Percentiles rank a stretch among this genome's conserved stretches.
Evolutionary conservation across 2,329 filamentous ascomycete species (phyloP).

Genomic region (Drechslerella dactyloides): DNA sequence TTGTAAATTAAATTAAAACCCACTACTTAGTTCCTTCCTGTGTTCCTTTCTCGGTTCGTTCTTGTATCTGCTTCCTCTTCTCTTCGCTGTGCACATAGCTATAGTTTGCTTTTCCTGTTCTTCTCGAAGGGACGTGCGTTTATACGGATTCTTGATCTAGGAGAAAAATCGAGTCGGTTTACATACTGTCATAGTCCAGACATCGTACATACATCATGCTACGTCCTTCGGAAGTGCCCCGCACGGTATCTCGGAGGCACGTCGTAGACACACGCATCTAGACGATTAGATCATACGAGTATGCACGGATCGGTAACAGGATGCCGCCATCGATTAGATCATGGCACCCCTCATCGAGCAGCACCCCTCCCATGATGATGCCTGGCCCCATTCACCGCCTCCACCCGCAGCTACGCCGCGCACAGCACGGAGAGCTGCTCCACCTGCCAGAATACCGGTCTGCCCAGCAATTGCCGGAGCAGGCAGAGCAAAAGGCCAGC

Average conservation of each 20-base stretch:
- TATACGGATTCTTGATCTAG: background rate
- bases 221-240: no score
- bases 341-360: no score
- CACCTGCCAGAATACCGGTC: background rate
- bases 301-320: no score
- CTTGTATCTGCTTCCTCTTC: slow-evolving; percentile 13
- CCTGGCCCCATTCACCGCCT: background rate
- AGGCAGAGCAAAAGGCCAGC: background rate
- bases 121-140: background rate
- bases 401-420: background rate
- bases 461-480: background rate
- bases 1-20: slow-evolving; percentile 51
- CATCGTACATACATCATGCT: no score
- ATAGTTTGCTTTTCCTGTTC: slow-evolving; percentile 13
- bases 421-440: no score
- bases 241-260: no score
- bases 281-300: no score
- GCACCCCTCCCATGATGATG: no score
- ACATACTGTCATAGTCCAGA: no score
- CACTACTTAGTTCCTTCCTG: slow-evolving; percentile 12
- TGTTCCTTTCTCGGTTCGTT: slow-evolving; percentile 9
- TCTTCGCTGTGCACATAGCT: slow-evolving; percentile 39
- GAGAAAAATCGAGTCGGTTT: slow-evolving; percentile 1
- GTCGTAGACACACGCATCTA: no score
- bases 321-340: no score